phyloP scores from a whole-genome alignment of 148 eudicot species.

The Fallopia convolvulus region DNA sequence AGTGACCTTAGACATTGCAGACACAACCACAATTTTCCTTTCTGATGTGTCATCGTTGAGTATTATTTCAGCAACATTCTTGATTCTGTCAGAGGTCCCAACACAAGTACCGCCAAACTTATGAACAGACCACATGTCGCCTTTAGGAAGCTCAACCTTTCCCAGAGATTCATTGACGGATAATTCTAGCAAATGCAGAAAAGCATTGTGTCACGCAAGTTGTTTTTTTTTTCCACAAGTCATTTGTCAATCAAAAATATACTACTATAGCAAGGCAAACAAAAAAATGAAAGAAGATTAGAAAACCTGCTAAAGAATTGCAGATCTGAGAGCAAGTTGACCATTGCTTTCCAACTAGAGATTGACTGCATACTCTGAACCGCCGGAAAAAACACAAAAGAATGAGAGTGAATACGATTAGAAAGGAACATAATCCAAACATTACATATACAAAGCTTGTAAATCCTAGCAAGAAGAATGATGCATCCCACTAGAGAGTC shows the following conservation, averaged over 20 bases:
- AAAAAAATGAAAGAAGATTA: neutral
- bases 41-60: constrained; percentile 50
- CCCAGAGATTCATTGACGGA: constrained; percentile 36
- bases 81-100: constrained; percentile 76
- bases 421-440: neutral
- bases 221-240: neutral
- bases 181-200: constrained; percentile 29
- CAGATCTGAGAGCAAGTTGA: neutral
- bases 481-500: neutral
- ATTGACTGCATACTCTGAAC: neutral
- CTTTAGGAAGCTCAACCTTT: constrained; percentile 44
- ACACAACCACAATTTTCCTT: constrained; percentile 86
- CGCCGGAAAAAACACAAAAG: neutral
- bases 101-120: constrained; percentile 99
- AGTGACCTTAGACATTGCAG: constrained; percentile 99
- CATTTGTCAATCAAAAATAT: neutral
- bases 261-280: neutral
- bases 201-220: neutral
- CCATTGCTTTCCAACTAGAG: constrained; percentile 8
- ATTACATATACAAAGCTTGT: neutral
- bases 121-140: constrained; percentile 88
- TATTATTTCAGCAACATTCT: constrained; percentile 75
- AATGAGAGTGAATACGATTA: neutral
- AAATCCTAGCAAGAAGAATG: neutral
- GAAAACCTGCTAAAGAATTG: constrained; percentile 11